Conservation (phyloP, 208 protist genomes). For the Crithidia expoeki region DNA sequence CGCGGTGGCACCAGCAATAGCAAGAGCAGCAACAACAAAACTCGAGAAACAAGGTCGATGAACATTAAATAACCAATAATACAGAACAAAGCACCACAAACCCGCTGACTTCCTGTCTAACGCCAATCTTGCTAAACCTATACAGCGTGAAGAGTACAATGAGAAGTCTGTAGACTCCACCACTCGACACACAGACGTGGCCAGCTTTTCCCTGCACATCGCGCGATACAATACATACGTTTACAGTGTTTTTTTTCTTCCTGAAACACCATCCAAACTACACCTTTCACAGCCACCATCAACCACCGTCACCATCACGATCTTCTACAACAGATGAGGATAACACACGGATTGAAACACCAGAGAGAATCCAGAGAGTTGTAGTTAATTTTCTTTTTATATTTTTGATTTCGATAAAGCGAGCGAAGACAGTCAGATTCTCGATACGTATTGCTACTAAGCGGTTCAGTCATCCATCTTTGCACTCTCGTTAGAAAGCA, state of each 20-base stretch:
- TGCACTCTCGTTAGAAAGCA: not conserved
- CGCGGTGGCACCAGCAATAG: no score
- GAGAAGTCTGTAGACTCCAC: not conserved
- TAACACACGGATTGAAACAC: conserved; percentile 21
- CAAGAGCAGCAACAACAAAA: no score
- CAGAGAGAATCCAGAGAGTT: conserved; percentile 52
- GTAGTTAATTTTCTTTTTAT: conserved; percentile 9
- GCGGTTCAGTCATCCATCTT: conserved; percentile 21
- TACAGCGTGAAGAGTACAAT: conserved; percentile 34
- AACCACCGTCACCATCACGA: not conserved
- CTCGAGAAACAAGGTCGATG: no score
- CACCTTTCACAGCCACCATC: not conserved
- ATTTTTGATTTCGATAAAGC: not conserved
- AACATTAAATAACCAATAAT: no score
- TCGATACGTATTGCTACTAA: conserved; percentile 60
- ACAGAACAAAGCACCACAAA: no score
- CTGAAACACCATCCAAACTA: no score
- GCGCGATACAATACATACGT: no score
- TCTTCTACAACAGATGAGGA: conserved; percentile 65
- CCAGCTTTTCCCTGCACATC: no score
- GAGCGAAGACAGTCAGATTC: conserved; percentile 37
- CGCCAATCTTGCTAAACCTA: conserved; percentile 45
- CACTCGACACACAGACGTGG: conserved; percentile 40
- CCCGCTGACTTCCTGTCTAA: no score
- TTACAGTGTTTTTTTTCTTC: not conserved